These are phyloP conservation scores for Strobilomyces dryophilus DNA, from an alignment of 768 basidiomycete species.

Conservation along the genomic window DNA sequence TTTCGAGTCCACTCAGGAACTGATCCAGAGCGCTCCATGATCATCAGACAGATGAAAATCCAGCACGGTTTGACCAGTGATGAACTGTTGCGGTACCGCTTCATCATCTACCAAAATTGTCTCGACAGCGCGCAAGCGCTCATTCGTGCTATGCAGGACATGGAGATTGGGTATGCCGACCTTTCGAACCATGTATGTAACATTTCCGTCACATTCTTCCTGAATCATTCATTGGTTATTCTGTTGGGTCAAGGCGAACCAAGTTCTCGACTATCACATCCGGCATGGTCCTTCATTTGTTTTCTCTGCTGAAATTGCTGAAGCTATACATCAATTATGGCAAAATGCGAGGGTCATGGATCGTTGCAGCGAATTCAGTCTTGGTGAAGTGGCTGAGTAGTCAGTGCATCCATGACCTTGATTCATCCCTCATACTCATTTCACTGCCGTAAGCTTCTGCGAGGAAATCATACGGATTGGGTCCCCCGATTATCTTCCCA, in stretches of 20 bases:
- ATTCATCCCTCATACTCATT: neutral
- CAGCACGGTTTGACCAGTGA: slow-evolving; percentile 1
- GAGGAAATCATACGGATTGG: slow-evolving; percentile 1
- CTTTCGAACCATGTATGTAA: neutral
- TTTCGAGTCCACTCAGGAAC: neutral
- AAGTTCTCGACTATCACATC: neutral
- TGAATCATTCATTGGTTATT: neutral
- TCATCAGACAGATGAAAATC: slow-evolving; percentile 2
- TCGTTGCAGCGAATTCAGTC: neutral
- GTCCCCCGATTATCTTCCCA: neutral
- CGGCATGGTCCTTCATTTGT: neutral
- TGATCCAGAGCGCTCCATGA: neutral
- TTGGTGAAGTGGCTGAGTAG: neutral
- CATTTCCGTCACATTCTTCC: neutral
- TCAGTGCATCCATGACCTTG: neutral
- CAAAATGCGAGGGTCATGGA: slow-evolving; percentile 2
- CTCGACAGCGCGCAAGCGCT: neutral
- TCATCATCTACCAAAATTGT: neutral
- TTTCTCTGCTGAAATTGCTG: neutral
- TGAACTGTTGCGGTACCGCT: neutral
- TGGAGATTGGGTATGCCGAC: neutral
- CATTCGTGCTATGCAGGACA: neutral
- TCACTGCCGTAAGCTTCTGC: neutral
- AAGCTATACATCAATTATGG: slow-evolving; percentile 1
- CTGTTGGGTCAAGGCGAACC: neutral